Base-by-base conservation (phyloP, 2,329 filamentous ascomycete species). In the Aspergillus sp. region DNA sequence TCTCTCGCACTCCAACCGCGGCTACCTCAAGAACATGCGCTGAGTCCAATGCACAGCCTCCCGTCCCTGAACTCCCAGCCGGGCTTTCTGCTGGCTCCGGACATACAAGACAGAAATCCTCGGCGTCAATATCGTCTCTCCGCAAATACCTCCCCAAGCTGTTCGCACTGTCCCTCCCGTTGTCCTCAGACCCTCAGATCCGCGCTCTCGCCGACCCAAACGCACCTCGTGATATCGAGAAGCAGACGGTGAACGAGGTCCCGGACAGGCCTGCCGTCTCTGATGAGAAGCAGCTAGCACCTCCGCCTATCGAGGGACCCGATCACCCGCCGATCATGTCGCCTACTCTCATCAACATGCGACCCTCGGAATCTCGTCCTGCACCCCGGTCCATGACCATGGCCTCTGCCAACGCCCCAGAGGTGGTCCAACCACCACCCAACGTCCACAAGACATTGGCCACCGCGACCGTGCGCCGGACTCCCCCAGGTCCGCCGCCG, bases 181-280 rank as follows among this genome's bases (percentile, higher is more conserved):
- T 73, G 19, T 72, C 68, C 26, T 61, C 62, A 2, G 70, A 73
- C 47, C 70, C 70, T 35, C 66, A 72, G 36, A 73, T 73, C 32
- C 64, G 63, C 0, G 69, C 69, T 14, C 63, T 73, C 3, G 60
- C 63, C 5, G 63, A 69, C 24, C 60, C 65, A 11, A 63, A 58
- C 26, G 38, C 56, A 9, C 58, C 57, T 16, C 59, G 58, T 3
- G 66, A 68, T 47, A 45, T 67, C 22, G 66, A 66, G 45, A 65
- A 67, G 51, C 64, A 67, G 36, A 56, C 60, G 5, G 54, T 56
- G 3, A 11, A 26, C 11, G 40, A 26, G 10, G 26, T 30, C 6
- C 24, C 24, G 20, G 57, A 55, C 4, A 51, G 49, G 5, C 19
- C 40, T 3, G 16, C 40, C 4, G 16, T 22, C 40, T 42, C 52